Evolutionary conservation across 441 rosid species (phyloP), one percentile per base, ranked within the genome.

Genomic region (Mallotus repandus): DNA sequence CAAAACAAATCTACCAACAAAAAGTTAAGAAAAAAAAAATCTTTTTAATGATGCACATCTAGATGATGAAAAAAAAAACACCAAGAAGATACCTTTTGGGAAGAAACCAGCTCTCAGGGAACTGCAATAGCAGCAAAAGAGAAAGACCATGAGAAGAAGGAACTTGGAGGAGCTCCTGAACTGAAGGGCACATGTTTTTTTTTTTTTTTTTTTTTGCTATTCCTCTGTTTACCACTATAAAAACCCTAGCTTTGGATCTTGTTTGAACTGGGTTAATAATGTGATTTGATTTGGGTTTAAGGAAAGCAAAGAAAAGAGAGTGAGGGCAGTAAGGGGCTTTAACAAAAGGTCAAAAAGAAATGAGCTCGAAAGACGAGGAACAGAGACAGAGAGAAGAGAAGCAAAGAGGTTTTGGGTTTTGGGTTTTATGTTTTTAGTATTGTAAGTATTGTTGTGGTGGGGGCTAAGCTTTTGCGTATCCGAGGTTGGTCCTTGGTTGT

Each of bases 21-120:
- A 38, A 15, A 7, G n/a, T 8, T 0, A n/a, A 7, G 6, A 2
- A 64, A 35, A 15, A 49, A 38, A 6, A 54, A 64, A 45, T 22
- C 53, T 45, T 45, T 45, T 35, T 35, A 35, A 35, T 35, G 11
- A 18, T 46, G 21, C 2, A 69, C 8, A 14, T 10, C 21, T 19
- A 50, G 38, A 79, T 18, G 12, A 56, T 32, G n/a, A 3, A 8
- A 9, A 41, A 6, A 9, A 14, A 45, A 45, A 29, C n/a, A 63
- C 46, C 73, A 70, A 19, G 46, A 15, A 25, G 14, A 9, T 66
- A 86, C 89, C 84, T 76, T 68, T 32, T 71, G 41, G 65, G 78
- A 35, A 57, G 70, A 71, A 79, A 74, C 76, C 74, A 73, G 25
- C 14, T 69, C 64, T 66, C 64, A 50, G 66, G 38, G 56, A 69